A percentile compares a stretch with the other conserved stretches of the same genome.
These are phyloP conservation scores for Boletus rex-veris DNA, from an alignment of 768 basidiomycete genomes.

Conservation along the genomic window DNA sequence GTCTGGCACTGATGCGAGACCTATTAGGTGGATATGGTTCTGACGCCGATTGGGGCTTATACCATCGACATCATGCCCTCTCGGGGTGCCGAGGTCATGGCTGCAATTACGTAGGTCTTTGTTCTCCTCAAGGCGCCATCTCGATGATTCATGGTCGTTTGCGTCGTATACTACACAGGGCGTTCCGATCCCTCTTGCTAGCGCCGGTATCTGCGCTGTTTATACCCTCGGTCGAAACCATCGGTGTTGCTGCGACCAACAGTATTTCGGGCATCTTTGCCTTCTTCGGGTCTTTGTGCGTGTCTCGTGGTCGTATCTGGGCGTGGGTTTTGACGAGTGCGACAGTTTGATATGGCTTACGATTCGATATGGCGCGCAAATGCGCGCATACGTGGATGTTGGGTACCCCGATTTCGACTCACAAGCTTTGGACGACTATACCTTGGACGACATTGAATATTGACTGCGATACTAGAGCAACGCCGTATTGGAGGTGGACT, in stretches of 20 bases:
- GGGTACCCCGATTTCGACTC: too few relatives aligned
- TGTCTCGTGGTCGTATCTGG: not conserved
- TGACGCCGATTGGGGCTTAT: constrained; percentile 56
- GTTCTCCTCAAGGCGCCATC: not conserved
- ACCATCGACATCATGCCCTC: constrained; percentile 56
- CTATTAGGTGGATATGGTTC: constrained; percentile 50
- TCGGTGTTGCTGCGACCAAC: constrained; percentile 53
- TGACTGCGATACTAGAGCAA: too few relatives aligned
- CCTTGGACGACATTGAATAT: too few relatives aligned
- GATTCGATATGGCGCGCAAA: not conserved
- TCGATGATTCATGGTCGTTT: not conserved
- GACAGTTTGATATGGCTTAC: constrained; percentile 45
- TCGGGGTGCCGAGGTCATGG: constrained; percentile 60
- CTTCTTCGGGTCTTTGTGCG: constrained; percentile 54
- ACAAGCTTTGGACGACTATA: too few relatives aligned
- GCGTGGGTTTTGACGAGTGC: not conserved
- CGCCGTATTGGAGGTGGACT: too few relatives aligned
- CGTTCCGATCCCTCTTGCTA: constrained; percentile 23
- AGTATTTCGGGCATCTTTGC: constrained; percentile 42
- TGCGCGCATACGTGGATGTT: too few relatives aligned
- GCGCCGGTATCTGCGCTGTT: constrained; percentile 13
- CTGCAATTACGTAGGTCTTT: constrained; percentile 47
- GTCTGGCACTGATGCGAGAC: not conserved
- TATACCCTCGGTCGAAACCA: constrained; percentile 44
- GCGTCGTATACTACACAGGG: constrained; percentile 2